Conservation (phyloP, 2,329 filamentous ascomycete species). For the Truncatella angustata region DNA sequence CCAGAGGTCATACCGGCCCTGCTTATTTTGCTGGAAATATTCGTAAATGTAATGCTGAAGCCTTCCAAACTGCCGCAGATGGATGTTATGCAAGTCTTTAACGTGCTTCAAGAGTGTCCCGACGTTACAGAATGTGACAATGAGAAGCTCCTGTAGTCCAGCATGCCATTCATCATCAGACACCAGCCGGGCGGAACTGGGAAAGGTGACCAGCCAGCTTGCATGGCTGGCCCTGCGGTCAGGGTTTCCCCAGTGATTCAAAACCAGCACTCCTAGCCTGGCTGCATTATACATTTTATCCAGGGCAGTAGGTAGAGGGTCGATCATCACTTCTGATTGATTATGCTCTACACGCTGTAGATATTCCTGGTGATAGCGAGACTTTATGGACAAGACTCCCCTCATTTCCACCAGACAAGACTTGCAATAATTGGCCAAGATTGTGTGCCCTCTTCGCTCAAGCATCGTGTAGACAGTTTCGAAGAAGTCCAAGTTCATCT, state of each 20-base stretch:
- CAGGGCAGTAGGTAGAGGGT: not conserved
- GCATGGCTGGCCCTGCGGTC: not conserved
- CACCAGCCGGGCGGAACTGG: not conserved
- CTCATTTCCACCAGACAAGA: not conserved
- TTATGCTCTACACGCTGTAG: not conserved
- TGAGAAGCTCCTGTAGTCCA: too few species aligned
- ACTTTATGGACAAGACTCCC: not conserved
- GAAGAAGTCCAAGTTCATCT: conserved; percentile 12
- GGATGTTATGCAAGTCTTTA: not conserved
- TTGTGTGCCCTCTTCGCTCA: conserved; percentile 7
- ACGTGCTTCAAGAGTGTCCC: not conserved
- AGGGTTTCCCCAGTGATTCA: not conserved
- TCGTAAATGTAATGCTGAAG: not conserved
- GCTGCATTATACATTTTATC: not conserved
- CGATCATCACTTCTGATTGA: not conserved
- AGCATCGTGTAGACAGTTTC: not conserved
- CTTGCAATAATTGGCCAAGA: conserved; percentile 13
- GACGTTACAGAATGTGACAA: not conserved
- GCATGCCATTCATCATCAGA: too few species aligned
- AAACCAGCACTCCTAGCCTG: not conserved
- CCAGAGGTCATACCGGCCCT: not conserved
- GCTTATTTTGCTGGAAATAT: not conserved
- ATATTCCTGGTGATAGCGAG: not conserved
- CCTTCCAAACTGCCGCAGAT: not conserved
- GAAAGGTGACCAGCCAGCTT: not conserved